These are phyloP conservation scores for Penicillium capsulatum DNA, from an alignment of 2,329 filamentous ascomycete species.

Conservation along the genomic window DNA sequence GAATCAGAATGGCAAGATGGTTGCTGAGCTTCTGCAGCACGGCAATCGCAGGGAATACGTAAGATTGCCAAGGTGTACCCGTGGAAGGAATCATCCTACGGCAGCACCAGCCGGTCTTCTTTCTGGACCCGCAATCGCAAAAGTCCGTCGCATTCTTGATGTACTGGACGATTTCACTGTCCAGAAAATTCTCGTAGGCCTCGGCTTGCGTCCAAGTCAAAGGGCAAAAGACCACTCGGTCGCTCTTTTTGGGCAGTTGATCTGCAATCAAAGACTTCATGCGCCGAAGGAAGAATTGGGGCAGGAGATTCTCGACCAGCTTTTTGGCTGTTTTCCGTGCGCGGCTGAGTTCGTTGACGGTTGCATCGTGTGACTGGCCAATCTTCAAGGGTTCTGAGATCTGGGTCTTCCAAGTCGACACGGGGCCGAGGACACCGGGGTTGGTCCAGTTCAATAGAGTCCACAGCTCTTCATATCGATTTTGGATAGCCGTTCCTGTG, in stretches of 20 bases:
- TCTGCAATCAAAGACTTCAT: conserved; percentile 91
- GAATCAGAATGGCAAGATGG: conserved; percentile 84
- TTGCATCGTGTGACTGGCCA: conserved; percentile 91
- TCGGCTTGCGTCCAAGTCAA: conserved; percentile 74
- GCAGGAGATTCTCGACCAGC: conserved; percentile 80
- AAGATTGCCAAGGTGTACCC: conserved; percentile 61
- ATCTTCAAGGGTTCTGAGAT: conserved; percentile 77
- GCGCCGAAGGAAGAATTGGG: conserved; percentile 81
- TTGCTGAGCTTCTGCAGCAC: conserved; percentile 85
- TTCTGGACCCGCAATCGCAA: conserved; percentile 67
- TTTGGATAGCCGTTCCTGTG: conserved; percentile 94
- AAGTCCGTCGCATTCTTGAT: conserved; percentile 64
- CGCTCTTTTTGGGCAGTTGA: conserved; percentile 90
- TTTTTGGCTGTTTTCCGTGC: conserved; percentile 78
- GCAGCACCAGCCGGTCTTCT: conserved; percentile 80
- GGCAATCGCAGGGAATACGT: conserved; percentile 80
- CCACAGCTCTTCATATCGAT: conserved; percentile 97
- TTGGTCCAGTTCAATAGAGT: conserved; percentile 95
- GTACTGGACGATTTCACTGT: conserved; percentile 63
- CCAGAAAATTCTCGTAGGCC: conserved; percentile 80
- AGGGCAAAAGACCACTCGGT: conserved; percentile 91
- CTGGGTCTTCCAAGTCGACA: conserved; percentile 70
- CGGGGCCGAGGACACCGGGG: conserved; percentile 65
- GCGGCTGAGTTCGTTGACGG: conserved; percentile 71
- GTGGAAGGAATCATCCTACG: conserved; percentile 57